Conservation (phyloP, 2,329 filamentous ascomycete species). For the Calonectria fujianensis region DNA sequence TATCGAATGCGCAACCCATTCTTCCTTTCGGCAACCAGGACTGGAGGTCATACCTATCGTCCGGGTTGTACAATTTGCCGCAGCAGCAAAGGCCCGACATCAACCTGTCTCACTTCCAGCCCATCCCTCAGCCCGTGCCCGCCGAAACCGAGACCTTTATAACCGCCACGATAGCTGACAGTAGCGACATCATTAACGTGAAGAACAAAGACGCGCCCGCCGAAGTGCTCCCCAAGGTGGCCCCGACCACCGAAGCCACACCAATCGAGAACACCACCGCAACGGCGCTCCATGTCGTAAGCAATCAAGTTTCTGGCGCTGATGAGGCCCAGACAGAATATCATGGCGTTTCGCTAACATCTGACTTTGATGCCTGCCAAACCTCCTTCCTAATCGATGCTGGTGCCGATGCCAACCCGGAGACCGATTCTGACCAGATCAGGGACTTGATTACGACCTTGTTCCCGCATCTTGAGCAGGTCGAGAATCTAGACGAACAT, state of each 20-base stretch:
- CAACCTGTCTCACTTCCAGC: not conserved
- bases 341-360: conserved; percentile 32
- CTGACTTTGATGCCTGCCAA: conserved; percentile 14
- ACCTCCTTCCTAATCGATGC: not conserved
- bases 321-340: not conserved
- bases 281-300: conserved; percentile 27
- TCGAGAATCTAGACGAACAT: not conserved
- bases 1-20: not conserved
- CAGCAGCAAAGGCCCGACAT: conserved; percentile 13
- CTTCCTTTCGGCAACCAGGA: not conserved
- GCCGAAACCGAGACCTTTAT: not conserved
- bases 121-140: not conserved
- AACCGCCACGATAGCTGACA: not conserved
- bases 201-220: not conserved
- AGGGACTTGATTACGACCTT: not conserved
- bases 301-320: conserved; percentile 24
- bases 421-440: not conserved
- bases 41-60: not conserved
- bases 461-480: conserved; percentile 15
- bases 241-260: not conserved
- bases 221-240: not conserved
- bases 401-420: not conserved
- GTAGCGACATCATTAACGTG: not conserved
- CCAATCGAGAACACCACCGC: not conserved
- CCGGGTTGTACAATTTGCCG: not conserved